Conservation (phyloP, 345 rosid species). For the Moricandia arvensis region DNA sequence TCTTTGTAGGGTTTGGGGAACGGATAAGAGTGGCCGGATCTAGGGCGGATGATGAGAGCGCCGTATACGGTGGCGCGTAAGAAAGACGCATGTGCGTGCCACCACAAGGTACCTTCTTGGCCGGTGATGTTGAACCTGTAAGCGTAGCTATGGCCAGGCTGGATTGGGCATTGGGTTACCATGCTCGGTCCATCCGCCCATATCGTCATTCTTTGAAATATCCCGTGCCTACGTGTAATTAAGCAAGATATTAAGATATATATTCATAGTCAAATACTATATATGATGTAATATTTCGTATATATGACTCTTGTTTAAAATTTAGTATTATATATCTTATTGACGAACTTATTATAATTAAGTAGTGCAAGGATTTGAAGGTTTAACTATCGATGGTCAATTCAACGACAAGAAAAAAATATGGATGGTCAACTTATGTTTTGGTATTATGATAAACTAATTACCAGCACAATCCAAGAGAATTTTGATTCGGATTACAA, state of each 20-base stretch:
- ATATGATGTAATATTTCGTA: not conserved
- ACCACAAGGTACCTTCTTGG: constrained; percentile 94
- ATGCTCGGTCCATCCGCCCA: constrained; percentile 92
- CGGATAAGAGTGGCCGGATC: constrained; percentile 58
- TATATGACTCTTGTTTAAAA: not conserved
- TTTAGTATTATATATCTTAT: not conserved
- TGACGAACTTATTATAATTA: not conserved
- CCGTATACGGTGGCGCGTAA: constrained; percentile 89
- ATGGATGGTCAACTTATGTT: not conserved
- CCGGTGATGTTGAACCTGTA: constrained; percentile 57
- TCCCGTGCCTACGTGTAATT: constrained; percentile 63
- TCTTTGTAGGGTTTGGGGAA: constrained; percentile 73
- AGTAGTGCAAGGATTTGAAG: not conserved
- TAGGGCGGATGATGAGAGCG: constrained; percentile 75
- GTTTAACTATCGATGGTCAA: not conserved
- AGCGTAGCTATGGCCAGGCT: constrained; percentile 57
- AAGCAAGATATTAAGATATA: not conserved
- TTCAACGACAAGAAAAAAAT: not conserved
- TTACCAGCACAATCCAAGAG: not conserved
- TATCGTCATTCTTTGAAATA: constrained; percentile 55
- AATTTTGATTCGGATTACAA: not conserved
- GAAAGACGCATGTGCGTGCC: constrained; percentile 78
- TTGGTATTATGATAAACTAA: not conserved
- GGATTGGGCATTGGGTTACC: constrained; percentile 82
- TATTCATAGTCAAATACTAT: not conserved